These are phyloP conservation scores for Psilocybe subaeruginosa DNA, from an alignment of 768 basidiomycete genomes.

Conservation along the genomic window DNA sequence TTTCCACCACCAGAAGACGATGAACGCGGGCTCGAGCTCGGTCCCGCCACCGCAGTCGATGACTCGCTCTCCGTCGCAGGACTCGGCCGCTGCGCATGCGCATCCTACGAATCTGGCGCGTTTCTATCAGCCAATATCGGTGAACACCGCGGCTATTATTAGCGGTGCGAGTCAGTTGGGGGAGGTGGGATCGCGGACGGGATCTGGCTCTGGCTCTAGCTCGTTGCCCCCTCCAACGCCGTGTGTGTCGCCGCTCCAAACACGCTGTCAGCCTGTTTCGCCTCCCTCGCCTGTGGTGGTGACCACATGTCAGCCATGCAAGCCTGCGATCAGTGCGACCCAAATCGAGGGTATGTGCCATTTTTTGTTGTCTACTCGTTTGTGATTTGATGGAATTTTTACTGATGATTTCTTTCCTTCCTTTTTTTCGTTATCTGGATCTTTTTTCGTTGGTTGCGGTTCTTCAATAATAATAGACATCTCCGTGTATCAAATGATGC, in stretches of 20 bases:
- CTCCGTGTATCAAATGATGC: constrained; percentile 71
- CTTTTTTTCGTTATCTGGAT: constrained; percentile 1
- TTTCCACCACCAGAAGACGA: constrained; percentile 13
- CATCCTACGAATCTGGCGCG: not conserved
- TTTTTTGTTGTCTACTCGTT: not conserved
- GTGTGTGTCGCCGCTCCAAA: constrained; percentile 45
- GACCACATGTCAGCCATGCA: constrained; percentile 65
- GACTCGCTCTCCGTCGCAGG: not conserved
- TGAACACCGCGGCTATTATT: not conserved
- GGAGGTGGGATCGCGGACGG: not conserved
- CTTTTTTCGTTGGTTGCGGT: not conserved
- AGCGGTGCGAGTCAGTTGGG: not conserved
- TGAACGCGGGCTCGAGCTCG: constrained; percentile 9
- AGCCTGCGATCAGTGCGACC: constrained; percentile 65
- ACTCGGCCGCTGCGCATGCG: not conserved
- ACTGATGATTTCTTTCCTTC: constrained; percentile 4
- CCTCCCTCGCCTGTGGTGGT: constrained; percentile 48
- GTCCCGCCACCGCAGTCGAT: constrained; percentile 6
- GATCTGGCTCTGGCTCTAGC: constrained; percentile 14
- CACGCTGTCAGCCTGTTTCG: constrained; percentile 32
- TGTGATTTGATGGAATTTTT: not conserved
- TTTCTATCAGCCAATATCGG: not conserved
- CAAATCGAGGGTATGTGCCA: constrained; percentile 62
- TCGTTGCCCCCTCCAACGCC: constrained; percentile 27
- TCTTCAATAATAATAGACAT: constrained; percentile 49